Base-by-base conservation (phyloP, 768 basidiomycete species). In the Hortiboletus flavorubellus region DNA sequence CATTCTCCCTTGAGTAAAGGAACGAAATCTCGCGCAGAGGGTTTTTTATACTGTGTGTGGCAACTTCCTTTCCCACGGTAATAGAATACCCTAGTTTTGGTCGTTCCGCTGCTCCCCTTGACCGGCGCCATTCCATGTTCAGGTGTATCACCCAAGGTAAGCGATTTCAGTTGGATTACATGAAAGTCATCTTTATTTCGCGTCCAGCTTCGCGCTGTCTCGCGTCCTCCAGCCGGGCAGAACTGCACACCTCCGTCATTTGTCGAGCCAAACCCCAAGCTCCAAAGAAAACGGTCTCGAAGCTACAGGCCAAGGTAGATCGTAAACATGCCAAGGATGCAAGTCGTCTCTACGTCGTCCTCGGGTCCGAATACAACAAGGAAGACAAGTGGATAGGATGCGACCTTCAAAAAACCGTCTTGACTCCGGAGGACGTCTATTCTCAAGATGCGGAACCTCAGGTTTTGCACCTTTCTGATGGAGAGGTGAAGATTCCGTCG, bases 301-400 rank as follows among this genome's bases (percentile, higher is more conserved):
- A 66, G 75, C 46, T 75, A 71, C 56, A 75, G 78, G 58, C 78
- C 78, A 56, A 76, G 74, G 34, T 76, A 78, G 60, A 75, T 73
- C 51, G 63, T 56, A 58, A 68, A 70, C 53, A 64, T 64, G 46
- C 76, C 71, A 21, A 72, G 70, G 40, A 75, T 63, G 31, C 77
- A 67, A 51, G 75, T 72, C 44, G 80, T 87, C 58, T 72, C 15
- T 85, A 89, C 61, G 83, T 89, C 54, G 79, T 95, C 15, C 81
- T 93, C 7, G 94, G 94, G 12, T 83, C 83, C 15, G 77, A 83
- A 40, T 75, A 81, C 7, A 79, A 80, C 56, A 80, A 89, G 51
- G 84, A 86, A 51, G 65, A 74, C 52, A 84, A 83, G 65, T 95
- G 93, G 91, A 62, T 68, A 39, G 73, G 76, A 26, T 84, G 83